Evolutionary conservation across 139 green algal species (phyloP), one percentile per base, ranked within the genome.

Genomic region (Closterium sp.): DNA sequence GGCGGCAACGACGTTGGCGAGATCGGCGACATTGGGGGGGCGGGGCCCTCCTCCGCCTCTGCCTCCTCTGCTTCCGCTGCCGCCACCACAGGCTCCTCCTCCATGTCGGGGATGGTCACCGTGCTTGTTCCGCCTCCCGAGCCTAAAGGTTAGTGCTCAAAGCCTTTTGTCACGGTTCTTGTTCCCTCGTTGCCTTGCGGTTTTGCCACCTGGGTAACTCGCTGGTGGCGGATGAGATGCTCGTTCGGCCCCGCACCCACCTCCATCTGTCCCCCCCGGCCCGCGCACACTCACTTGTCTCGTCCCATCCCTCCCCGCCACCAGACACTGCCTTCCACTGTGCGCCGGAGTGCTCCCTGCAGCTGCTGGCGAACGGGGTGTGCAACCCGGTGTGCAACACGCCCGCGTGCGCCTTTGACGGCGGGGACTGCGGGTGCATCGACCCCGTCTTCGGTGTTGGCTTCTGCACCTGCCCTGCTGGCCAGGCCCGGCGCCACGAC

Each of bases 381-480:
- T 92, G 90, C 86, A 79, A 89, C 27, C 21, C 70, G 5, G 90
- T 30, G n/a, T 92, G 90, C 90, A 92, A 92, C 31, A 89, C 38
- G n/a, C 31, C 24, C 9, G 86, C 29, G 4, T 92, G 90, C 79
- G 90, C 73, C 17, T 92, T 89, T 31, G 90, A 93, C 90, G 90
- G 90, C n/a, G 90, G 90, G 0, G 90, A 93, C 84, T 93, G 90
- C 31, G 45, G 73, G 2, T 93, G 90, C 84, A 29, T 70, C 9
- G 31, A 42, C 32, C 31, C 70, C 31, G 89, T 86, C 22, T 91
- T 91, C 28, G 89, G 89, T 11, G 31, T 91, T 73, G 89, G 31
- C 73, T n/a, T 42, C 21, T 92, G 89, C 70, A 30, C 34, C n/a
- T 92, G 89, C 86, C 89, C 89, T 7, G 27, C 85, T 3, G 89